These are phyloP conservation scores for Stereum hirsutum DNA, from an alignment of 1,284 basidiomycete species.

Conservation along the genomic window DNA sequence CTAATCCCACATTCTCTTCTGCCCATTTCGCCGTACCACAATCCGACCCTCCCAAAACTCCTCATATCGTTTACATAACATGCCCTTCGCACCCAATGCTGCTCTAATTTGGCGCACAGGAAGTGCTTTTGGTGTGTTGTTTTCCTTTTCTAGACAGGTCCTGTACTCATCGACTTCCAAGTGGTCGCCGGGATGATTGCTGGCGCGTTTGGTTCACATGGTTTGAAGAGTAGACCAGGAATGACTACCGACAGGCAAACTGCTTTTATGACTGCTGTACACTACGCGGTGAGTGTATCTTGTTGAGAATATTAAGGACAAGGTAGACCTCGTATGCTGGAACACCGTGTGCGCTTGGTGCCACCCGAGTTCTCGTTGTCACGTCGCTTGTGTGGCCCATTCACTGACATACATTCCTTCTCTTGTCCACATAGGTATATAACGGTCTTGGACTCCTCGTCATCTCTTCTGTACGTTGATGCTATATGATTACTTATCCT, in stretches of 20 bases:
- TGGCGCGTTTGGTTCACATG: conserved; percentile 68
- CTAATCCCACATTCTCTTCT: too few relatives aligned
- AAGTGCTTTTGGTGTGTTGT: conserved; percentile 9
- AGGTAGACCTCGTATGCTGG: too few relatives aligned
- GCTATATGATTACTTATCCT: too few relatives aligned
- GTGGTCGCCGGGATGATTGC: conserved; percentile 49
- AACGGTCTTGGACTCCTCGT: conserved; percentile 72
- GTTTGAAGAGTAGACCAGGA: conserved; percentile 36
- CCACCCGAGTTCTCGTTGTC: too few relatives aligned
- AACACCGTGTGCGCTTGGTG: too few relatives aligned
- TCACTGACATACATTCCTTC: conserved; percentile 1
- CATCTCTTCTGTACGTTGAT: too few relatives aligned
- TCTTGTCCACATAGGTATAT: conserved; percentile 64
- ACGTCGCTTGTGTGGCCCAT: not conserved
- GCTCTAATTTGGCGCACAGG: conserved; percentile 12
- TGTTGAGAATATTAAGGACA: too few relatives aligned
- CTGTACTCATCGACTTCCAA: conserved; percentile 17
- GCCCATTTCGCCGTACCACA: too few relatives aligned
- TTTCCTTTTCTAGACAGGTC: not conserved
- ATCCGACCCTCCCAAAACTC: too few relatives aligned
- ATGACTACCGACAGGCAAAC: conserved; percentile 44
- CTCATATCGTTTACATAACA: too few relatives aligned
- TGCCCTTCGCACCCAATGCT: too few relatives aligned
- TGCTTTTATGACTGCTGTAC: conserved; percentile 55
- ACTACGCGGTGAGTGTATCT: conserved; percentile 58